A percentile compares a stretch with the other conserved stretches of the same genome.
Conservation (phyloP, 805 yeast species). For the Cyberlindnera sargentensis region DNA sequence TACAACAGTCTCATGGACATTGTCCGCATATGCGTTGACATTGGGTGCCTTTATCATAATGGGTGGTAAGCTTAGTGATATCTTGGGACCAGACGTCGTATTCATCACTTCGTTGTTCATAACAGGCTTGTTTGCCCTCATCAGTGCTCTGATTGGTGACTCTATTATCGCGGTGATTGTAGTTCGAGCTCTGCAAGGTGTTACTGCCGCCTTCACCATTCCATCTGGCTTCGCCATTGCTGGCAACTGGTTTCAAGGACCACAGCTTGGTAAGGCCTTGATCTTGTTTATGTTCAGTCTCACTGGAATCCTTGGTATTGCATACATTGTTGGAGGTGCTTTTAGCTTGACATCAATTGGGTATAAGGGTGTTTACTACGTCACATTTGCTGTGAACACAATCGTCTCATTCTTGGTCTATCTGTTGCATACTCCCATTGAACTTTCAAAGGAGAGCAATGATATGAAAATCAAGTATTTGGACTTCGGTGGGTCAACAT, state of each 20-base stretch:
- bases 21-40: not conserved
- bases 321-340: constrained; percentile 38
- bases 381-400: constrained; percentile 28
- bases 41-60: constrained; percentile 24
- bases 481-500: constrained; percentile 30
- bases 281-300: constrained; percentile 22
- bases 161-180: constrained; percentile 30
- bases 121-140: constrained; percentile 24
- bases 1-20: not conserved
- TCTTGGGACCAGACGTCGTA: constrained; percentile 31
- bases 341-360: constrained; percentile 31
- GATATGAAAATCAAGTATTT: constrained; percentile 21
- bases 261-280: constrained; percentile 23
- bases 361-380: constrained; percentile 32
- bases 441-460: constrained; percentile 18
- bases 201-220: constrained; percentile 34
- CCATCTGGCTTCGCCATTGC: constrained; percentile 32
- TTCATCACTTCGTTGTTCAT: constrained; percentile 22
- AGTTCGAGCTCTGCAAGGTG: constrained; percentile 39
- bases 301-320: constrained; percentile 31
- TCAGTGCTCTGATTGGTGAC: constrained; percentile 31
- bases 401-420: constrained; percentile 18
- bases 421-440: constrained; percentile 27
- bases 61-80: constrained; percentile 36
- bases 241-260: constrained; percentile 25